Conservation (phyloP, 1,139 yeast species). For the Magnusiomyces magnusii region DNA sequence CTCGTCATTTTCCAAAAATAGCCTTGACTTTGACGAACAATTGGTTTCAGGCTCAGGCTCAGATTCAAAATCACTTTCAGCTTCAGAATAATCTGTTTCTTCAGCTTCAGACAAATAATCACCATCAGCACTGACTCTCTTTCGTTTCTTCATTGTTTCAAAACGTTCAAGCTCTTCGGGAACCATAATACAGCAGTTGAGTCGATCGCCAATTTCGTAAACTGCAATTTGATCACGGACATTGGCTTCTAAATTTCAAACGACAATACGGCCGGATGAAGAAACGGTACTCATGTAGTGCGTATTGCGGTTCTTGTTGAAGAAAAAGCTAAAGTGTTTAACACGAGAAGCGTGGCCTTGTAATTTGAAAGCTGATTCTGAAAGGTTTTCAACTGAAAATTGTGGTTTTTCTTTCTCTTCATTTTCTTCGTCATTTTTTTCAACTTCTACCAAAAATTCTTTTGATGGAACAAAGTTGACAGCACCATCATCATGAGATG, state of each 20-base stretch:
- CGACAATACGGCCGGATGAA: conserved; percentile 86
- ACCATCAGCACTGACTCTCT: conserved; percentile 18
- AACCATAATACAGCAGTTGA: conserved; percentile 76
- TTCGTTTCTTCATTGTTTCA: conserved; percentile 63
- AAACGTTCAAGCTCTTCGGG: conserved; percentile 72
- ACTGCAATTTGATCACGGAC: conserved; percentile 77
- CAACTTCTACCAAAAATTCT: conserved; percentile 22
- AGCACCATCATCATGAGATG: conserved; percentile 70
- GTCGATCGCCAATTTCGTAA: conserved; percentile 86
- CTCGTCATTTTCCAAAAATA: conserved; percentile 21
- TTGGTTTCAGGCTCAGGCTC: conserved; percentile 37
- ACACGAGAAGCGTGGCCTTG: conserved; percentile 82
- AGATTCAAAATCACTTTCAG: conserved; percentile 36
- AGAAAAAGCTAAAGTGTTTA: conserved; percentile 59
- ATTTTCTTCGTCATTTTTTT: conserved; percentile 29
- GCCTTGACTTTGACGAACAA: not conserved
- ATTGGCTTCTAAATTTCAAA: conserved; percentile 64
- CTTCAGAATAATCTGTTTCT: conserved; percentile 47
- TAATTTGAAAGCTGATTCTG: conserved; percentile 39
- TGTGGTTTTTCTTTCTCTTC: conserved; percentile 26
- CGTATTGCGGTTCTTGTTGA: conserved; percentile 34
- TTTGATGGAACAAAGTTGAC: conserved; percentile 48
- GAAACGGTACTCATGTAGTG: conserved; percentile 67
- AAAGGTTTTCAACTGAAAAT: conserved; percentile 23
- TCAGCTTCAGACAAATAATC: conserved; percentile 43